Base-by-base conservation (phyloP, 2,329 filamentous ascomycete species). In the Saccharata proteae region DNA sequence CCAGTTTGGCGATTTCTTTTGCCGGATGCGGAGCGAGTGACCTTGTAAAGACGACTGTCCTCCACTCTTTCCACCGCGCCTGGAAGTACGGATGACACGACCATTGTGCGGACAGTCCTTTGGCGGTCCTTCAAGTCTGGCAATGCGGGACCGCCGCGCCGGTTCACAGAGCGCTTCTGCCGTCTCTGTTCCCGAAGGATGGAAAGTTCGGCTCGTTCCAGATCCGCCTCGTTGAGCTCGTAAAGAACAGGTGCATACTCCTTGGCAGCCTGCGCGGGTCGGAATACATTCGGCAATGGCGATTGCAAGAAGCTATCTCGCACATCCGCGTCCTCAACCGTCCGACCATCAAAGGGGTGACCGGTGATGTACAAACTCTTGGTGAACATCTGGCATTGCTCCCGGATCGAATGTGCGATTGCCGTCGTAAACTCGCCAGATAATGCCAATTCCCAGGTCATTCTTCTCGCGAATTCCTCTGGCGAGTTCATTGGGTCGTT, bases 71-170 rank as follows among this genome's bases (percentile, higher is more conserved):
- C 63, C 4, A 81, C 88, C 4, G 84, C 83, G 15, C 88, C 90
- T 11, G 90, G 90, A 36, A 98, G 71, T 13, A 93, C 85, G 3
- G 83, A 86, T 7, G 88, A 94, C 2, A 98, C 84, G 31, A 96
- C 72, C 43, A 94, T 69, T 0, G 88, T 94, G 27, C 90, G 76
- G 35, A 96, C 88, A 1, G 90, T 96, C 30, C 88, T 75, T 58
- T 90, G 88, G 33, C 86, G 74, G 46, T 98, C 90, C 53, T 92
- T 93, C 36, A 98, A 74, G 58, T 98, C 90, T n/a, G 90, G 90
- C 23, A 98, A 64, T 37, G 83, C 80, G 5, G 90, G 90, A 0
- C 90, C 90, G 40, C 90, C 90, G 46, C 90, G 75, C 40, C 90
- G 72, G 53, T 94, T 96, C 45, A 93, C 82, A 5, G 90, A 93